phyloP scores from a whole-genome alignment of 208 protist species.

The Acanthamoeba triangularis region DNA sequence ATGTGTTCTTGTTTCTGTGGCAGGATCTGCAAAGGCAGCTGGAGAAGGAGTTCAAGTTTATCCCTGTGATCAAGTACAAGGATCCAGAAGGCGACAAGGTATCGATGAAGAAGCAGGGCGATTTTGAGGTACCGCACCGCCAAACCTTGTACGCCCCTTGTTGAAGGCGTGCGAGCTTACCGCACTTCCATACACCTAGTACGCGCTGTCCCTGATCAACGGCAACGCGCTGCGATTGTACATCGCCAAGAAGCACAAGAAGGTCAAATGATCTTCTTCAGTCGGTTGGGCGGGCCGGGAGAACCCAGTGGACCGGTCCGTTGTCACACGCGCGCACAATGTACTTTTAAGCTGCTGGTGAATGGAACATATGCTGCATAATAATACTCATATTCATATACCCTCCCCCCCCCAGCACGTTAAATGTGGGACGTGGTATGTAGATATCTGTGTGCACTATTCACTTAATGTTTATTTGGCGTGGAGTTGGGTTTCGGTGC shows the following conservation, averaged over 20 bases:
- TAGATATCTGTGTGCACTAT: background rate
- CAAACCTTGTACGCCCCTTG: too few species aligned
- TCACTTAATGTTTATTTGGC: background rate
- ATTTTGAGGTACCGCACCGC: constrained; percentile 20
- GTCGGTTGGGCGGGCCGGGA: too few species aligned
- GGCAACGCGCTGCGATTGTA: constrained; percentile 63
- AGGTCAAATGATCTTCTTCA: too few species aligned
- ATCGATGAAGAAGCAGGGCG: constrained; percentile 66
- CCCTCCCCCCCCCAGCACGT: too few species aligned
- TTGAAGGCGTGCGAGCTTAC: too few species aligned
- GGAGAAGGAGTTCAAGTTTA: constrained; percentile 67
- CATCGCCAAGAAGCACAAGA: constrained; percentile 41
- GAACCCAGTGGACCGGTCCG: too few species aligned
- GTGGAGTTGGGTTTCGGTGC: constrained; percentile 31
- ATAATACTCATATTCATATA: too few species aligned
- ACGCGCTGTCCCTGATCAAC: background rate
- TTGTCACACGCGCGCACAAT: too few species aligned
- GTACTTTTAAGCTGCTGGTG: too few species aligned
- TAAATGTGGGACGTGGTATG: background rate
- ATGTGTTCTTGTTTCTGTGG: background rate
- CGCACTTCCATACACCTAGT: background rate
- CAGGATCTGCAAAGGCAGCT: constrained; percentile 18
- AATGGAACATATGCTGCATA: too few species aligned
- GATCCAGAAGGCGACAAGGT: constrained; percentile 70
- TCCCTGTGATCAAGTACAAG: constrained; percentile 21